Conservation (phyloP, 2,329 filamentous ascomycete genomes). For the Alternaria conjuncta region DNA sequence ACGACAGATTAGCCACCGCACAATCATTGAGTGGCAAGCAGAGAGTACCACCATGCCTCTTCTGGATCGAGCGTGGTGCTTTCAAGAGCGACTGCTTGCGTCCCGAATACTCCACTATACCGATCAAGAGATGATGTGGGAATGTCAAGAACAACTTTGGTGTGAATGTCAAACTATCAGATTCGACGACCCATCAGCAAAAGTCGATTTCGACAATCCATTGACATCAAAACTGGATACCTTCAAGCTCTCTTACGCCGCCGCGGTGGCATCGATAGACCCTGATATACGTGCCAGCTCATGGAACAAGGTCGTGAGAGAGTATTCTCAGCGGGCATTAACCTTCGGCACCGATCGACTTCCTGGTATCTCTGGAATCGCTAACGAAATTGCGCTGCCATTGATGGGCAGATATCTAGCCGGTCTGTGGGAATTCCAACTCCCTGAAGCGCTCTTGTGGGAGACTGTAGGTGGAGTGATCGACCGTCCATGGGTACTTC, state of each 20-base stretch:
- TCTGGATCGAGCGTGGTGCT: background rate
- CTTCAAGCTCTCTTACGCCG: background rate
- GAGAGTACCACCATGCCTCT: background rate
- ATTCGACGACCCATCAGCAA: background rate
- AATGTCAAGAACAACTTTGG: background rate
- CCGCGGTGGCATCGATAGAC: accelerated
- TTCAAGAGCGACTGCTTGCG: background rate
- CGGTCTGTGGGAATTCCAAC: background rate
- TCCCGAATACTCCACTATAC: background rate
- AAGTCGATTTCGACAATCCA: background rate
- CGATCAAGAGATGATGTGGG: background rate
- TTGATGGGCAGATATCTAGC: accelerated
- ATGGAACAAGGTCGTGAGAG: background rate
- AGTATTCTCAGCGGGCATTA: background rate
- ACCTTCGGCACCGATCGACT: background rate
- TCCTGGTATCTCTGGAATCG: background rate
- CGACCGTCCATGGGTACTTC: background rate
- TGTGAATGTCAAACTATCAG: background rate
- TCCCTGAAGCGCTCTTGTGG: background rate
- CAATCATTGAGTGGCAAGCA: background rate
- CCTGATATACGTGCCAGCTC: accelerated
- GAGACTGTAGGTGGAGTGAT: accelerated
- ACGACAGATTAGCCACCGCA: background rate
- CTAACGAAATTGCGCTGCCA: background rate
- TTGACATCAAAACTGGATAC: background rate